These are phyloP conservation scores for Carallia brachiata DNA, from an alignment of 345 rosid genomes.

Conservation along the genomic window DNA sequence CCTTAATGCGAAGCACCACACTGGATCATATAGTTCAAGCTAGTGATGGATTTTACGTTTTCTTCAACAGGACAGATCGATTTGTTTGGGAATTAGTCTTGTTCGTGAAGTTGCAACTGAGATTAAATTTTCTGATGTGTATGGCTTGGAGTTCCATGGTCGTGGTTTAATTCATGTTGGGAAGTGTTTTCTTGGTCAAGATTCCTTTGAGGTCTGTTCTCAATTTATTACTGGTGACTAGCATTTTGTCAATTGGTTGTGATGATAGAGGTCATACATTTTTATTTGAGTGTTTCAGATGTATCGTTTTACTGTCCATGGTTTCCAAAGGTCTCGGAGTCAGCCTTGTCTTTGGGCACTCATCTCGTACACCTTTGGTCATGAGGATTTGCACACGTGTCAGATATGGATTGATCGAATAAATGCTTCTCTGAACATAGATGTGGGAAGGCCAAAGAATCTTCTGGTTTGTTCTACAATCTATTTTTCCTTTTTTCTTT, in stretches of 20 bases:
- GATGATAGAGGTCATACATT: slow-evolving; percentile 12
- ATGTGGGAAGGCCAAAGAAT: slow-evolving; percentile 69
- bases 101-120: slow-evolving; percentile 30
- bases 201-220: slow-evolving; percentile 46
- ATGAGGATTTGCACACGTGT: slow-evolving; percentile 60
- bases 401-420: slow-evolving; percentile 66
- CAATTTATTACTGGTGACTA: neutral
- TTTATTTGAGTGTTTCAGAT: slow-evolving; percentile 45
- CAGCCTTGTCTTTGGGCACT: slow-evolving; percentile 69
- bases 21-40: slow-evolving; percentile 1
- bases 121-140: slow-evolving; percentile 58
- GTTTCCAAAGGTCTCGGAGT: slow-evolving; percentile 47
- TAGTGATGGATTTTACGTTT: slow-evolving; percentile 20
- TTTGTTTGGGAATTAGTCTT: slow-evolving; percentile 52
- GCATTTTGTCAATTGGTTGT: slow-evolving; percentile 1
- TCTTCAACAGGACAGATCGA: slow-evolving; percentile 45
- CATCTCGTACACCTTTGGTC: slow-evolving; percentile 54
- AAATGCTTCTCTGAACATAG: slow-evolving; percentile 45
- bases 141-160: slow-evolving; percentile 60
- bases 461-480: slow-evolving; percentile 56
- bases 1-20: slow-evolving; percentile 1
- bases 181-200: slow-evolving; percentile 36
- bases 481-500: neutral
- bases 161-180: slow-evolving; percentile 44
- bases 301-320: slow-evolving; percentile 58